Conservation (phyloP, 106 monocot genomes). For the Dendrobium nobile region DNA sequence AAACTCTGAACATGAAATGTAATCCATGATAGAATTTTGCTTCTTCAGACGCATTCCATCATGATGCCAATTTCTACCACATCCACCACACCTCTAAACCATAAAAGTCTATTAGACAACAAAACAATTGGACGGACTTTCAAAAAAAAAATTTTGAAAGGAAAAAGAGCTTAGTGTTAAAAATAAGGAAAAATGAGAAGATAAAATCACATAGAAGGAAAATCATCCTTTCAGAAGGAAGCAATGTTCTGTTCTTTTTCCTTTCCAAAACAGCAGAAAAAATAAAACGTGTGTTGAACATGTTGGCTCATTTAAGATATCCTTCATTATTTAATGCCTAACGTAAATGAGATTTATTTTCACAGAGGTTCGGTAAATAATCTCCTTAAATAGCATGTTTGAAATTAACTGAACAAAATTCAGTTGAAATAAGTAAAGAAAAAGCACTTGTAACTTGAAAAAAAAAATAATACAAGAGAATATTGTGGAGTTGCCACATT, state of each 20-base stretch:
- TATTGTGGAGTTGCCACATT: not conserved
- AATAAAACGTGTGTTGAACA: not conserved
- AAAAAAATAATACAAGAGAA: not conserved
- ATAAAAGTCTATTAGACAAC: conserved; percentile 5
- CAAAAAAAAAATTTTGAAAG: not conserved
- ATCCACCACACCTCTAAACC: conserved; percentile 69
- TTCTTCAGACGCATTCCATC: conserved; percentile 64
- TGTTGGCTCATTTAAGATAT: not conserved
- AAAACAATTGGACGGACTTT: not conserved
- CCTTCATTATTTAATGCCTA: not conserved
- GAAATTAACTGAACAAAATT: not conserved
- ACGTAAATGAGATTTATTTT: not conserved
- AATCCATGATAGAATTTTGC: conserved; percentile 79
- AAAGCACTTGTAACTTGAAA: not conserved
- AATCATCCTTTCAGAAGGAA: not conserved
- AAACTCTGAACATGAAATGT: conserved; percentile 81
- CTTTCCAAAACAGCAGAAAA: not conserved
- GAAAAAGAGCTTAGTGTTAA: not conserved
- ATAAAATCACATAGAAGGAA: not conserved
- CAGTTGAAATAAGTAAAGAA: not conserved
- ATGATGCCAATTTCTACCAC: conserved; percentile 79
- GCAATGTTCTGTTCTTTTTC: not conserved
- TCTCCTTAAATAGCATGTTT: not conserved
- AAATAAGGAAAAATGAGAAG: not conserved
- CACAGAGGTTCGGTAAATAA: not conserved